Evolutionary conservation across 2,329 filamentous ascomycete species (phyloP), one percentile per base, ranked within the genome.

Genomic region (Diaporthe vaccinii): DNA sequence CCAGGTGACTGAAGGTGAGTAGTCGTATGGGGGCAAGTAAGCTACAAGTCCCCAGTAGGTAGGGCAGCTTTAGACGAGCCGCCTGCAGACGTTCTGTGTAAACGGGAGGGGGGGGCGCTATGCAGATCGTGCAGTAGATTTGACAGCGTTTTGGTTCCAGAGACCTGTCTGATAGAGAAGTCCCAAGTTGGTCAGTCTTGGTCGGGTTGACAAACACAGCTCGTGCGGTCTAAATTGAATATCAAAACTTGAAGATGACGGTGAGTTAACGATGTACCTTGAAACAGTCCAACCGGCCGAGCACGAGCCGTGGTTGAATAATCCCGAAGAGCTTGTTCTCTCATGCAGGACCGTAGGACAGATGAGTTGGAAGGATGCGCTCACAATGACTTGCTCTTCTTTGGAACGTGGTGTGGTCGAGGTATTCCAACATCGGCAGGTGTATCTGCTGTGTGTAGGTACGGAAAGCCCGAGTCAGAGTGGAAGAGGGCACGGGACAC

Each of bases 391-490:
- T 36, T 73, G 46, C 17, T 57, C 25, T 46, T 55, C 17, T 25
- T 34, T 3, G 17, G 25, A 20, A 34, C n/a, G 58, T 73, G 46
- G n/a, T 73, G 62, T 46, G 69, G 51, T 73, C 15, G 58, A 65
- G 58, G 58, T 34, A 65, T 44, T 44, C 39, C 69, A 67, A 67
- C 2, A 34, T 49, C 9, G 44, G 65, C 34, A 34, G 36, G 36
- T 34, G 46, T 53, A 22, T 44, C 57, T 39, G 22, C 61, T 31
- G 70, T 55, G 46, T 73, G 22, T 39, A 69, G 46, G 65, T 25
- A 73, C 58, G 39, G 31, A 6, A 44, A 62, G 46, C 71, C 71
- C 71, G 71, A 73, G 71, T 73, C 71, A 73, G 71, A 51, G 31
- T 46, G 31, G 46, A 46, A 65, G 58, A 55, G 49, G 46, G 71